Evolutionary conservation across 2,329 filamentous ascomycete genomes (phyloP).

Genomic region (Penicillium frequentans): DNA sequence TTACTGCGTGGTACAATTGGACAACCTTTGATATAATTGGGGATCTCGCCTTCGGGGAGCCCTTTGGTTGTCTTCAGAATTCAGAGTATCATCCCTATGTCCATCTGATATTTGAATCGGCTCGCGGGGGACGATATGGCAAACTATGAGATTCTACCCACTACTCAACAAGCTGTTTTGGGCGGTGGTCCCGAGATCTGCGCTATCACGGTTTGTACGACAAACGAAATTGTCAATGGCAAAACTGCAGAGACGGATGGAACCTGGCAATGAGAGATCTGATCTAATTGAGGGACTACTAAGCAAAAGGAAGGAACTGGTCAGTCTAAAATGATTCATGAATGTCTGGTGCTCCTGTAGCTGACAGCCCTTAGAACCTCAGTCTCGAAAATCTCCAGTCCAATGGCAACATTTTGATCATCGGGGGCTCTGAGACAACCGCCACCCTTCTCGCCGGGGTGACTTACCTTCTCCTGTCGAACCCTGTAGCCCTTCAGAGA

Average conservation of each 20-base stretch:
- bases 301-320: background rate
- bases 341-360: background rate
- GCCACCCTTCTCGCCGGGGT: constrained; percentile 45
- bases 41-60: background rate
- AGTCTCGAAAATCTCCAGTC: constrained; percentile 25
- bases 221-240: constrained; percentile 1
- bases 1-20: constrained; percentile 11
- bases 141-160: background rate
- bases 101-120: constrained; percentile 18
- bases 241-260: background rate
- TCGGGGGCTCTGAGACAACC: constrained; percentile 50
- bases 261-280: background rate
- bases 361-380: constrained; percentile 10
- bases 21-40: background rate
- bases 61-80: background rate
- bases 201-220: background rate
- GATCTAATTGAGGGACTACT: constrained; percentile 3
- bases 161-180: background rate
- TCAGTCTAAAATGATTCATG: background rate
- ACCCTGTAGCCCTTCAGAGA: constrained; percentile 31
- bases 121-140: constrained; percentile 7
- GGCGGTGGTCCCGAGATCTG: background rate
- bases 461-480: constrained; percentile 43
- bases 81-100: constrained; percentile 14
- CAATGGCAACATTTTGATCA: constrained; percentile 34